These are phyloP conservation scores for Pseudogymnoascus sp. DNA, from an alignment of 2,329 filamentous ascomycete species.

Conservation along the genomic window DNA sequence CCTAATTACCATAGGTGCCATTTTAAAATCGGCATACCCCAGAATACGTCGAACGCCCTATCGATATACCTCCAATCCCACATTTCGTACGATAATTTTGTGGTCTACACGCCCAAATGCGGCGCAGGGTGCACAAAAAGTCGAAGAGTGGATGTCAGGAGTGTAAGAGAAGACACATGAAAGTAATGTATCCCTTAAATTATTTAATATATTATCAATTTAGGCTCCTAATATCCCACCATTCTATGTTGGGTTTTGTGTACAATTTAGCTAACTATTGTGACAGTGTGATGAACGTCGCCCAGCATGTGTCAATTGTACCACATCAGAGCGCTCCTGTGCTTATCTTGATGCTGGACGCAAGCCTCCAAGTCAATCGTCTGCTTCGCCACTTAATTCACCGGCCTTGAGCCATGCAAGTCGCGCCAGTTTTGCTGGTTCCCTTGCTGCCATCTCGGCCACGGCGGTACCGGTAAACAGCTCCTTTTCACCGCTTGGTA, in stretches of 20 bases:
- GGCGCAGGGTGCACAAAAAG: slow-evolving; percentile 31
- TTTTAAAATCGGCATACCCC: background rate
- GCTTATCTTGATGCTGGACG: slow-evolving; percentile 13
- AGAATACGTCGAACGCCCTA: background rate
- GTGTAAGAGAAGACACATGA: slow-evolving; percentile 34
- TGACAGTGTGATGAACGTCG: slow-evolving; percentile 30
- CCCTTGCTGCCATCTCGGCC: background rate
- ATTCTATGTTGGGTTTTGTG: background rate
- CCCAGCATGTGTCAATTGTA: slow-evolving; percentile 30
- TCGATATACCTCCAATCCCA: background rate
- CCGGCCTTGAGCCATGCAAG: background rate
- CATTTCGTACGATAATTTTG: background rate
- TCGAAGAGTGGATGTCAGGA: slow-evolving; percentile 33
- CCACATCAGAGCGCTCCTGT: slow-evolving; percentile 16
- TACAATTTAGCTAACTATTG: background rate
- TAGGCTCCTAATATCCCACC: no score
- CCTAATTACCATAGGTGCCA: background rate
- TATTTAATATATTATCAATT: background rate
- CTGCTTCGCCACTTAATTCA: background rate
- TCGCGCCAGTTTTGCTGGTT: background rate
- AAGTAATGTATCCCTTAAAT: slow-evolving; percentile 22
- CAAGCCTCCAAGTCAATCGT: background rate
- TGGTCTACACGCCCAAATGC: slow-evolving; percentile 11
- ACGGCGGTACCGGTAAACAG: background rate
- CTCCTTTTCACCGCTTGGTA: background rate